Evolutionary conservation across 1,284 basidiomycete genomes (phyloP), one percentile per base, ranked within the genome.

Genomic region (Austropuccinia psidii): DNA sequence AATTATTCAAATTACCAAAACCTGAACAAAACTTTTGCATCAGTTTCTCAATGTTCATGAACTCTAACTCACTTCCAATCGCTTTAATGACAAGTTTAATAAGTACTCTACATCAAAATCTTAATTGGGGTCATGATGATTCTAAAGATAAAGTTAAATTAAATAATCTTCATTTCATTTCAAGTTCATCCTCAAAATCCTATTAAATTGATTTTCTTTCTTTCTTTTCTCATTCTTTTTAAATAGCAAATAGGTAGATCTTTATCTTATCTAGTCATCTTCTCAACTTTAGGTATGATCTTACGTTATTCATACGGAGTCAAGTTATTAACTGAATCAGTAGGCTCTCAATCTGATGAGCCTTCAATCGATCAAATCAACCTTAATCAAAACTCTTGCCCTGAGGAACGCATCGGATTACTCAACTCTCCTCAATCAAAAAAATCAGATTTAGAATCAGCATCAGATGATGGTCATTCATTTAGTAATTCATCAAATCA

Each of bases 21-120:
- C 77, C 79, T 2, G 82, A 83, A 74, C 75, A 81, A 17, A 80
- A 81, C 74, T 83, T 83, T 77, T 80, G 81, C 27, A 78, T 81
- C 55, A 77, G 79, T 17, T 78, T 75, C 41, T 43, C 52, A 41
- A 75, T 49, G 33, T 73, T 65, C 29, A 67, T 75, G 65, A 75
- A 69, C 57, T 65, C 57, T 1, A 82, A 82, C 75, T 80, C 80
- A 11, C 76, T 83, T 9, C 82, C 82, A 0, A 81, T 83, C n/a
- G 82, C 82, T 8, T 76, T 83, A 21, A 81, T 83, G 77, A 81
- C 82, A 76, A 80, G 80, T n/a, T 78, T 83, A 19, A 80, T 83
- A 3, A 78, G 78, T 27, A 80, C 79, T 6, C 78, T 82, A 19
- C 61, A 77, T 15, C 27, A 52, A 27, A 61, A 61, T 50, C 74